These are phyloP conservation scores for Phytophthora fragariaefolia DNA, from an alignment of 352 stramenopile genomes.

Conservation along the genomic window DNA sequence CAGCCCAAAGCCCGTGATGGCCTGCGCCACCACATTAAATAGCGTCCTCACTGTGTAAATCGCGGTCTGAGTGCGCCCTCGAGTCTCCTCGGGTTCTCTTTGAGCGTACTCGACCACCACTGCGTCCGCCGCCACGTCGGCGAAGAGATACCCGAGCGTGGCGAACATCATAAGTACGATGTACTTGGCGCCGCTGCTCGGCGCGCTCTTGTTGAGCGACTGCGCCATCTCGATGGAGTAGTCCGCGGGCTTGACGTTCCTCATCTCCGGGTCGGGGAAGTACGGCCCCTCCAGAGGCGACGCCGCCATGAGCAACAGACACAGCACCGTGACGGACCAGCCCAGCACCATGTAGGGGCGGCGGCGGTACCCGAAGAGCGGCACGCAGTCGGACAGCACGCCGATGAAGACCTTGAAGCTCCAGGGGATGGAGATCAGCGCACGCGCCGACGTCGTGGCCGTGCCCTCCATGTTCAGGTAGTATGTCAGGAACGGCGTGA, in stretches of 20 bases:
- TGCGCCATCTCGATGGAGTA: slow-evolving; percentile 39
- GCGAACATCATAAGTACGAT: slow-evolving; percentile 61
- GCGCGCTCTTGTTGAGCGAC: slow-evolving; percentile 46
- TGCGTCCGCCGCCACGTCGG: slow-evolving; percentile 59
- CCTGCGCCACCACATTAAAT: slow-evolving; percentile 49
- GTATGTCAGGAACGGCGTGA: slow-evolving; percentile 56
- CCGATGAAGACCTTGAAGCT: slow-evolving; percentile 67
- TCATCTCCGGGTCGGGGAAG: slow-evolving; percentile 42
- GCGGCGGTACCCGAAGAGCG: slow-evolving; percentile 54
- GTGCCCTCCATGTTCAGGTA: slow-evolving; percentile 63
- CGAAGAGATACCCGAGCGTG: slow-evolving; percentile 58
- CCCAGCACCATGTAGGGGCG: slow-evolving; percentile 65
- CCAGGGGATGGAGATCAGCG: slow-evolving; percentile 57
- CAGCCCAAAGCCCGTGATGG: slow-evolving; percentile 49
- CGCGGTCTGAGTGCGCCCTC: slow-evolving; percentile 59
- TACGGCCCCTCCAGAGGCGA: slow-evolving; percentile 44
- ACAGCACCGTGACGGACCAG: slow-evolving; percentile 46
- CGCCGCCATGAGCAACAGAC: slow-evolving; percentile 46
- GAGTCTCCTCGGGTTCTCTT: slow-evolving; percentile 54
- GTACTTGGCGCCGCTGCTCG: slow-evolving; percentile 48
- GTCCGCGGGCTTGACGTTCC: slow-evolving; percentile 40
- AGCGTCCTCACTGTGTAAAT: slow-evolving; percentile 55
- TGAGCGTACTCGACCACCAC: slow-evolving; percentile 67
- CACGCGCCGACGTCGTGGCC: slow-evolving; percentile 45
- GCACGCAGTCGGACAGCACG: slow-evolving; percentile 55